Conservation (phyloP, 192 early-diverging fungal species). For the Mortierella alpina region DNA sequence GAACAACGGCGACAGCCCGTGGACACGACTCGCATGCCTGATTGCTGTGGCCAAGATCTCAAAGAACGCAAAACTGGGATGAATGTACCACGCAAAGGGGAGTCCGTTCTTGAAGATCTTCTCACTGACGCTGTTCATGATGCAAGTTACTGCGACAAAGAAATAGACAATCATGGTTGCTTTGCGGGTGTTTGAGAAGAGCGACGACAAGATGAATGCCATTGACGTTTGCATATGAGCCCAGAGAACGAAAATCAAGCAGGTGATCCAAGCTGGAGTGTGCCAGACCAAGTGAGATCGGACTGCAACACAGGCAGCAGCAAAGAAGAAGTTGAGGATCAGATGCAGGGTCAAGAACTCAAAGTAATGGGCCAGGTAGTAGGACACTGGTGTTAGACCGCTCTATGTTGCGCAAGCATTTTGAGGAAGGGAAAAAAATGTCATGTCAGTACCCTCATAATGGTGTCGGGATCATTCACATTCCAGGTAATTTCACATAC, state of each 20-base stretch:
- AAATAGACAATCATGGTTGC: constrained; percentile 44
- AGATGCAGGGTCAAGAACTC: constrained; percentile 47
- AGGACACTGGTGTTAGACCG: constrained; percentile 24
- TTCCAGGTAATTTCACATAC: not conserved
- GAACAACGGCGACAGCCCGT: constrained; percentile 25
- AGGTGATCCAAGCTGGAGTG: constrained; percentile 14
- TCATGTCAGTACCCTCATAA: no score
- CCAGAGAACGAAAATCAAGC: constrained; percentile 27
- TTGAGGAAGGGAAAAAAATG: no score
- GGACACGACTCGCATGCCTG: constrained; percentile 11
- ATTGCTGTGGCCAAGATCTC: constrained; percentile 15
- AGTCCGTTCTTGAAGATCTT: constrained; percentile 26
- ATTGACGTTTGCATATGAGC: constrained; percentile 29
- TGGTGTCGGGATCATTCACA: no score
- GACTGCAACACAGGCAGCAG: constrained; percentile 18
- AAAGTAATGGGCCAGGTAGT: constrained; percentile 39
- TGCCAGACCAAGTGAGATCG: constrained; percentile 23
- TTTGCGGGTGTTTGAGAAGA: constrained; percentile 39
- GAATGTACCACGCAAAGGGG: constrained; percentile 36
- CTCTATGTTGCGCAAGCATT: constrained; percentile 13
- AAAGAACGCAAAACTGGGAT: constrained; percentile 43
- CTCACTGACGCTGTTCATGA: constrained; percentile 15
- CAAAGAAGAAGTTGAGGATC: constrained; percentile 38
- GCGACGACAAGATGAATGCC: constrained; percentile 17
- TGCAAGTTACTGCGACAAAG: constrained; percentile 36